phyloP scores from a whole-genome alignment of 202 grass and related monocot species.

The Thinopyrum obtusiflorum region DNA sequence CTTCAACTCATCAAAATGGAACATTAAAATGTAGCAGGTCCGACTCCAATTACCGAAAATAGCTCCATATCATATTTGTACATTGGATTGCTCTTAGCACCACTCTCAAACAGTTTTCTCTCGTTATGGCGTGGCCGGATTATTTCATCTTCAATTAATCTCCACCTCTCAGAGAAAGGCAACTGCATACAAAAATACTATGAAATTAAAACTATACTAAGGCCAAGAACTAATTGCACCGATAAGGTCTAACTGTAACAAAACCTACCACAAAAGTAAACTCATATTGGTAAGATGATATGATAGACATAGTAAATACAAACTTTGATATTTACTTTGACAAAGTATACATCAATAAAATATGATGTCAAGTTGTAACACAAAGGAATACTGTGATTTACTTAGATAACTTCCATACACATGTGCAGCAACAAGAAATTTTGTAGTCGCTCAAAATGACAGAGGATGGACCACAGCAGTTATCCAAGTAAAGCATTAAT shows the following conservation, averaged over 20 bases:
- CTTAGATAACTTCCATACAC: neutral
- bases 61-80: conserved; percentile 99
- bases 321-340: neutral
- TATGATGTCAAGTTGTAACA: neutral
- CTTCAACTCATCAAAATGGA: conserved; percentile 7
- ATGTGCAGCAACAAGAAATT: neutral
- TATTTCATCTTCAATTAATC: conserved; percentile 92
- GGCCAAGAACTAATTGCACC: neutral
- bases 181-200: conserved; percentile 48
- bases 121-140: conserved; percentile 72
- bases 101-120: conserved; percentile 72
- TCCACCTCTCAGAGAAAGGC: conserved; percentile 95
- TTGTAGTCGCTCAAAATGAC: neutral
- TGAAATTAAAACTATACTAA: conserved; percentile 1
- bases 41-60: conserved; percentile 65
- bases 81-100: conserved; percentile 58
- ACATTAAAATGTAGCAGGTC: neutral
- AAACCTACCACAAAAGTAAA: neutral
- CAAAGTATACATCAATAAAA: neutral
- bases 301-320: neutral
- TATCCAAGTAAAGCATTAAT: neutral
- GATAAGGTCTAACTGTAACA: neutral
- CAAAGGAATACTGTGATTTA: neutral
- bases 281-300: neutral
- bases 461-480: neutral